Evolutionary conservation across 2,329 filamentous ascomycete species (phyloP).

Genomic region (Fusarium subglutinans): DNA sequence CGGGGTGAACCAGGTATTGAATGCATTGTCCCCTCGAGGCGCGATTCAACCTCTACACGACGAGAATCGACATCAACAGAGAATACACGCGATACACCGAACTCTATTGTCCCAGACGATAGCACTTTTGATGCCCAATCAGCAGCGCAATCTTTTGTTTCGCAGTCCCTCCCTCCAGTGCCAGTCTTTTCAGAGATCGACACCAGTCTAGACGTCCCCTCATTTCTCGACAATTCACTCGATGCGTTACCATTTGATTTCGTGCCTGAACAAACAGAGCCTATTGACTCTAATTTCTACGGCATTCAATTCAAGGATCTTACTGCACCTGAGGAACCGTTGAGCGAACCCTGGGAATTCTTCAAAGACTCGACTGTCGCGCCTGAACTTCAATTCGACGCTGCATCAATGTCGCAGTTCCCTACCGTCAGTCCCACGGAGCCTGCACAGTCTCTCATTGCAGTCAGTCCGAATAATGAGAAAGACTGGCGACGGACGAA

Average conservation of each 20-base stretch:
- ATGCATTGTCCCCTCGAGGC: background rate
- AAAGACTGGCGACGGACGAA: constrained; percentile 5
- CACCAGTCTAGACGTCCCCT: background rate
- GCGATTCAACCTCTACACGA: background rate
- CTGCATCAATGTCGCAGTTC: background rate
- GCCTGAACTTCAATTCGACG: background rate
- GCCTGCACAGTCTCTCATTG: background rate
- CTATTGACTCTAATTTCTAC: background rate
- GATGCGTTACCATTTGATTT: background rate
- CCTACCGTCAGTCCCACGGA: background rate
- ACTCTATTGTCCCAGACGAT: background rate
- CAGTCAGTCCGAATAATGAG: background rate
- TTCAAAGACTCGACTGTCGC: background rate
- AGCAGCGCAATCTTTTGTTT: background rate
- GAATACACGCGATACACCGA: background rate
- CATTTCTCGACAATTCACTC: background rate
- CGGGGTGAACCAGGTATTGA: constrained; percentile 8
- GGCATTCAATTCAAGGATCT: background rate
- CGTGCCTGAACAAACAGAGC: background rate
- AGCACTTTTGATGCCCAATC: background rate
- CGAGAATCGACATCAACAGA: background rate
- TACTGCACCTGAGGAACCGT: background rate
- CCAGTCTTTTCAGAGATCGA: background rate
- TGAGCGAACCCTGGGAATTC: background rate
- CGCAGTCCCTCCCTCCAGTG: background rate